Percentiles rank a stretch among this genome's conserved stretches.
Conservation (phyloP, 208 protist species). For the Porcisia hertigi region DNA sequence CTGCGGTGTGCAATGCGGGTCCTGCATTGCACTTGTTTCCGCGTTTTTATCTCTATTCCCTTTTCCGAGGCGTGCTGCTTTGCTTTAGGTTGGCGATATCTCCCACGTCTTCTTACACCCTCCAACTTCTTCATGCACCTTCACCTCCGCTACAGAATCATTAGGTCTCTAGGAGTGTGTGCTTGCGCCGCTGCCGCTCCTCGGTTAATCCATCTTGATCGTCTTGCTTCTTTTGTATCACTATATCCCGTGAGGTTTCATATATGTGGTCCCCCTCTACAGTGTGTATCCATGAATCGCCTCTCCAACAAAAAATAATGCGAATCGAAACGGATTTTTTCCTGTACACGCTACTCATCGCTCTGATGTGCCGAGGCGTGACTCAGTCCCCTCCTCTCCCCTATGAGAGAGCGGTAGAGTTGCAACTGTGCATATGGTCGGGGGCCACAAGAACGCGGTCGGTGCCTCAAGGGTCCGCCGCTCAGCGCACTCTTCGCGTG, state of each 20-base stretch:
- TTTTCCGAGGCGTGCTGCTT: background rate
- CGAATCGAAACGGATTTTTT: background rate
- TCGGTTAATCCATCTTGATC: background rate
- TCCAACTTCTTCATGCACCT: background rate
- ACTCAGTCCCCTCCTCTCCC: background rate
- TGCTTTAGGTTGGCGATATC: background rate
- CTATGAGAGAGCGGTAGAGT: background rate
- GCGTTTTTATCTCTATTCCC: background rate
- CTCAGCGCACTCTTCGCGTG: background rate
- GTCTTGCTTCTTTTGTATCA: background rate
- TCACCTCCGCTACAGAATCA: background rate
- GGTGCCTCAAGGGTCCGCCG: background rate
- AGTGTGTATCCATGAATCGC: background rate
- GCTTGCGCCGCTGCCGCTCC: background rate
- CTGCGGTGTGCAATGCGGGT: background rate
- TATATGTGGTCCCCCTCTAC: background rate
- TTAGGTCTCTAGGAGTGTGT: background rate
- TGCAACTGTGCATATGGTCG: background rate
- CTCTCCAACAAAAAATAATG: background rate
- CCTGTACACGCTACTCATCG: background rate
- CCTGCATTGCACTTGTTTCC: background rate
- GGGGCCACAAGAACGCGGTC: background rate
- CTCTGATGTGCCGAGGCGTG: background rate
- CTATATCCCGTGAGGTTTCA: background rate
- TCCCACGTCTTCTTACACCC: background rate